These are phyloP conservation scores for Picochlorum sp. DNA, from an alignment of 139 green algal species.

Conservation along the genomic window DNA sequence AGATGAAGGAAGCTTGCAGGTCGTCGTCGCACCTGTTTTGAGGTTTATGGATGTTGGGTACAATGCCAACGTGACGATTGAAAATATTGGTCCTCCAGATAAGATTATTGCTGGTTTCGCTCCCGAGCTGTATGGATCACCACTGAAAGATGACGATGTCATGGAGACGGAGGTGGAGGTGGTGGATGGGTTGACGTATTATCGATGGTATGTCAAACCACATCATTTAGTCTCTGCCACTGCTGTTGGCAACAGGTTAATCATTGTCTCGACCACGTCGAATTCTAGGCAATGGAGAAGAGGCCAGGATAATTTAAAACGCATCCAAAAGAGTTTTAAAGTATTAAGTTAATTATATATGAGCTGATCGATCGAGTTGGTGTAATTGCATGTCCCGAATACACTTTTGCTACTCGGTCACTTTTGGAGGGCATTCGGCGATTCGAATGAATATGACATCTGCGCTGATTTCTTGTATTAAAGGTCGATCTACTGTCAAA, in stretches of 20 bases:
- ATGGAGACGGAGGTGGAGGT: conserved; percentile 23
- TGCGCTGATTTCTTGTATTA: too few species aligned
- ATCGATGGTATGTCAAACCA: conserved; percentile 57
- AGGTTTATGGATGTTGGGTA: conserved; percentile 60
- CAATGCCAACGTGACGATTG: conserved; percentile 47
- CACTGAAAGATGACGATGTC: conserved; percentile 46
- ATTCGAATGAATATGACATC: background rate
- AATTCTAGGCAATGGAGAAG: conserved; percentile 63
- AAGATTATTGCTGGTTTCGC: conserved; percentile 79
- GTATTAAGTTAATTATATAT: background rate
- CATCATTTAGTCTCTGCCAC: conserved; percentile 55
- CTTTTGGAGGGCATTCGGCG: background rate
- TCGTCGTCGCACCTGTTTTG: conserved; percentile 87
- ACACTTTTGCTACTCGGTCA: background rate
- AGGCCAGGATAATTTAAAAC: conserved; percentile 13
- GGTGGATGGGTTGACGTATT: conserved; percentile 51
- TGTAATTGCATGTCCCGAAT: background rate
- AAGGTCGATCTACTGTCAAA: too few species aligned
- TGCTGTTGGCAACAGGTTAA: conserved; percentile 66
- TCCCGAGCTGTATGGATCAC: conserved; percentile 73
- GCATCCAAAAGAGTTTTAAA: conserved; percentile 38
- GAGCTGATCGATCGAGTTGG: background rate
- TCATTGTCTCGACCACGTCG: conserved; percentile 55
- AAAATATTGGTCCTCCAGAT: conserved; percentile 59
- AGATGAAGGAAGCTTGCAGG: conserved; percentile 57